Base-by-base conservation (phyloP, 495 filamentous ascomycete genomes). In the Amorphotheca resinae region DNA sequence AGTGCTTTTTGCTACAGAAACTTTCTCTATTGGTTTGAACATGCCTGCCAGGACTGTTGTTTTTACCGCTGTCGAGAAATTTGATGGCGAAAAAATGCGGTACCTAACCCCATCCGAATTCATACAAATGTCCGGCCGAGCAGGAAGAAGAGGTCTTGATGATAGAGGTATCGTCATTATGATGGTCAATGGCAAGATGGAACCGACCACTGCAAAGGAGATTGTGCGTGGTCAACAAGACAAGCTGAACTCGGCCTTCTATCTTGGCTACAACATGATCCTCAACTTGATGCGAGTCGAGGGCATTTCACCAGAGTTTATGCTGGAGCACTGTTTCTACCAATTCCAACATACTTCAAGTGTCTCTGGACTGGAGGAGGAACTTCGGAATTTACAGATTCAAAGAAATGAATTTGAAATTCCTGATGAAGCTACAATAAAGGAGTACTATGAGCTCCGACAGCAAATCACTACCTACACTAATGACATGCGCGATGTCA, bases 41-140 rank as follows among this genome's bases (percentile, higher is more conserved):
- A 98, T 98, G 91, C 91, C 91, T 50, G 91, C 93, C 21, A 95
- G 95, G 64, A 98, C 91, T 5, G 91, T 98, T 12, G 88, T 98
- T 32, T 98, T 98, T 61, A 96, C 93, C 0, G 87, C 80, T 55
- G 87, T 98, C 15, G 79, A 82, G 4, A 98, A 98, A 58, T 98
- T 83, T 50, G 91, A 98, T 59, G 91, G 91, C 21, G 73, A 74
- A n/a, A 67, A 70, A 26, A 71, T 74, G 40, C 73, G 91, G 47
- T 93, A 87, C 69, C 72, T 98, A 21, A 93, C 86, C 0, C 85
- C 91, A 1, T 95, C 88, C 15, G 91, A 98, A 52, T 98, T 95
- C 60, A 81, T 96, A 44, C 91, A 98, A 57, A 98, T 98, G 91
- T 93, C 91, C 20, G 91, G 91, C 45, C 80, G 91, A 59, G 91